Evolutionary conservation across 805 yeast genomes (phyloP).

Genomic region (Martiniozyma abietophila): DNA sequence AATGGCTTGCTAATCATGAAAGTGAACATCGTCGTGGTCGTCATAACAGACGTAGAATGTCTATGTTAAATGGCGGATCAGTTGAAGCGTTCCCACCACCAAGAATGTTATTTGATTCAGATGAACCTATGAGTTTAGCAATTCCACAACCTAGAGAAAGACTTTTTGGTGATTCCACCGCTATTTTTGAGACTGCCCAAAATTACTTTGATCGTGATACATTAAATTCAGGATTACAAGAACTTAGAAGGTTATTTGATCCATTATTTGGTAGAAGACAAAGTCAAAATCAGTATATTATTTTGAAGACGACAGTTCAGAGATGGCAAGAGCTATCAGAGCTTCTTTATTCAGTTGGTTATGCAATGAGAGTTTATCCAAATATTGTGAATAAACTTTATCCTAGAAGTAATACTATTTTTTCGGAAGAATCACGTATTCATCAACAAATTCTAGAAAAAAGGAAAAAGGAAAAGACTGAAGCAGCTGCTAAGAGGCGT

Average conservation of each 20-base stretch:
- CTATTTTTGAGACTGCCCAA: conserved; percentile 9
- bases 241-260: conserved; percentile 12
- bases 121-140: no score
- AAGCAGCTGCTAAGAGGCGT: conserved; percentile 16
- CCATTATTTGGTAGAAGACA: conserved; percentile 9
- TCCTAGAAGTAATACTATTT: conserved; percentile 35
- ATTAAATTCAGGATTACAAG: background rate
- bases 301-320: conserved; percentile 35
- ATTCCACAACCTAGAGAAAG: conserved; percentile 5
- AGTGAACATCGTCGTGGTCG: conserved; percentile 17
- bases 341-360: conserved; percentile 32
- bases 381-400: conserved; percentile 39
- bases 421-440: conserved; percentile 15
- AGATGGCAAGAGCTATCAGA: conserved; percentile 59
- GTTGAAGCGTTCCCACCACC: no score
- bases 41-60: conserved; percentile 9
- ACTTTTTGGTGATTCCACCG: conserved; percentile 1
- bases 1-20: conserved; percentile 26
- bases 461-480: conserved; percentile 16
- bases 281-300: conserved; percentile 14
- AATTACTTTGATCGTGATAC: conserved; percentile 2
- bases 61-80: no score
- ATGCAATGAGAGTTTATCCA: conserved; percentile 24
- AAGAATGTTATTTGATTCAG: no score
- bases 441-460: conserved; percentile 20